Percentiles rank a stretch among this genome's conserved stretches.
Evolutionary conservation across 139 green algal genomes (phyloP).

Genomic region (Closterium sp.): DNA sequence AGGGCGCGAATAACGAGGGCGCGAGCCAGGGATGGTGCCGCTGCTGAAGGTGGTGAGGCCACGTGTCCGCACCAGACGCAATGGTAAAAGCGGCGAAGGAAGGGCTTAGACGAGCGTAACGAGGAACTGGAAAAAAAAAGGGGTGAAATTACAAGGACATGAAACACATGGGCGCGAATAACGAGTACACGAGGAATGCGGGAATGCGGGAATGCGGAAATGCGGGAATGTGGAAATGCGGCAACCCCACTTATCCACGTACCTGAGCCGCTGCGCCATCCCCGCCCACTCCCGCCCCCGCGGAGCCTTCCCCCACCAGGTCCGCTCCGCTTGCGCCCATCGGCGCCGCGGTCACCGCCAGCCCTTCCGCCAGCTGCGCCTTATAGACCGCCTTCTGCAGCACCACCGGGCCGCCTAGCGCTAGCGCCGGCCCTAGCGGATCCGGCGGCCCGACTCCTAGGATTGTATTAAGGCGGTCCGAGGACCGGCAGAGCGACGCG

Average conservation of each 20-base stretch:
- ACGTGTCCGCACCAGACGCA: background rate
- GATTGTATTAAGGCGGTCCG: background rate
- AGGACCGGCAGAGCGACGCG: background rate
- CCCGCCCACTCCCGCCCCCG: background rate
- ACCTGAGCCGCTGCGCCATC: background rate
- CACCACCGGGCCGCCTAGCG: constrained; percentile 27
- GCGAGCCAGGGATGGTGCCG: background rate
- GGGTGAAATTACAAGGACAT: background rate
- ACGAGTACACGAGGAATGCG: too few relatives aligned
- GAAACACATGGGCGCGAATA: background rate
- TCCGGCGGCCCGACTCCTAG: background rate
- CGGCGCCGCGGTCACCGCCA: constrained; percentile 17
- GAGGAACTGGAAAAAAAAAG: background rate
- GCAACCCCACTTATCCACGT: background rate
- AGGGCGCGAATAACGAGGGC: too few relatives aligned
- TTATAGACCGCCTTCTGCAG: constrained; percentile 42
- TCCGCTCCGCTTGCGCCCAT: constrained; percentile 26
- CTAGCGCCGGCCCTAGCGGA: background rate
- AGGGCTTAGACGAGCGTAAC: background rate
- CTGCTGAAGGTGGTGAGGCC: background rate
- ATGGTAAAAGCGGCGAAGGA: too few relatives aligned
- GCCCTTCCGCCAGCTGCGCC: constrained; percentile 12
- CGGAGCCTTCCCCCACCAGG: background rate
- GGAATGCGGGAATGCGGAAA: too few relatives aligned
- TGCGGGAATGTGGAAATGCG: too few relatives aligned